phyloP scores from a whole-genome alignment of 1,284 basidiomycete genomes.

The Pulveroboletus sp. region DNA sequence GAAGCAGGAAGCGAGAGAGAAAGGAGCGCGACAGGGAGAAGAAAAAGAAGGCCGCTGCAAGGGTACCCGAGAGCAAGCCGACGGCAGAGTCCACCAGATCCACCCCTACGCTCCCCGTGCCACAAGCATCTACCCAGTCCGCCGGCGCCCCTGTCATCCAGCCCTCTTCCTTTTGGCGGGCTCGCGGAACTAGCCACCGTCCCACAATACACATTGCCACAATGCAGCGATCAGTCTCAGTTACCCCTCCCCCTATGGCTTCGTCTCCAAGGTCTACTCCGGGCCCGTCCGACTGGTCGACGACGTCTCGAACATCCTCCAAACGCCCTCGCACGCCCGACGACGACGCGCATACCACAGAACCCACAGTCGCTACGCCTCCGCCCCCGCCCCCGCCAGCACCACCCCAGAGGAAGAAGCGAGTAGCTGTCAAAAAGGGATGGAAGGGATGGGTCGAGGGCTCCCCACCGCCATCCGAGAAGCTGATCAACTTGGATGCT shows the following conservation, averaged over 20 bases:
- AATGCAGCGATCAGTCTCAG: conserved; percentile 66
- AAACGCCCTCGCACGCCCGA: conserved; percentile 73
- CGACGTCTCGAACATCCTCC: conserved; percentile 72
- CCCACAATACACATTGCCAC: conserved; percentile 68
- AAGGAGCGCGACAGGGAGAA: conserved; percentile 49
- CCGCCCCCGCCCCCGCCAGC: conserved; percentile 30
- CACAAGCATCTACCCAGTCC: conserved; percentile 25
- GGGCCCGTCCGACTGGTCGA: conserved; percentile 68
- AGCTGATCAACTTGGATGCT: conserved; percentile 74
- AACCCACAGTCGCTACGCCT: conserved; percentile 32
- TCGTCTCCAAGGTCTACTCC: conserved; percentile 71
- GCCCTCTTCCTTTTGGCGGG: conserved; percentile 59
- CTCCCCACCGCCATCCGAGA: conserved; percentile 75
- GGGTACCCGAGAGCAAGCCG: conserved; percentile 27
- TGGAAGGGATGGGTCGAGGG: conserved; percentile 88
- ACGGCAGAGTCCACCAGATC: conserved; percentile 21
- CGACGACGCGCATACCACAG: conserved; percentile 36
- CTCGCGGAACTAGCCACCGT: conserved; percentile 60
- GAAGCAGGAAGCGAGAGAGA: conserved; percentile 53
- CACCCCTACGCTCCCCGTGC: conserved; percentile 29
- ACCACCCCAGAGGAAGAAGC: conserved; percentile 56
- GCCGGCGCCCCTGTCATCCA: conserved; percentile 30
- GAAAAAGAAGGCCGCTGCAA: conserved; percentile 22
- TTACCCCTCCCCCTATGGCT: conserved; percentile 68
- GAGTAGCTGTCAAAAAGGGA: conserved; percentile 70